phyloP scores from a whole-genome alignment of 2,329 filamentous ascomycete species.

The Fusarium sp. region DNA sequence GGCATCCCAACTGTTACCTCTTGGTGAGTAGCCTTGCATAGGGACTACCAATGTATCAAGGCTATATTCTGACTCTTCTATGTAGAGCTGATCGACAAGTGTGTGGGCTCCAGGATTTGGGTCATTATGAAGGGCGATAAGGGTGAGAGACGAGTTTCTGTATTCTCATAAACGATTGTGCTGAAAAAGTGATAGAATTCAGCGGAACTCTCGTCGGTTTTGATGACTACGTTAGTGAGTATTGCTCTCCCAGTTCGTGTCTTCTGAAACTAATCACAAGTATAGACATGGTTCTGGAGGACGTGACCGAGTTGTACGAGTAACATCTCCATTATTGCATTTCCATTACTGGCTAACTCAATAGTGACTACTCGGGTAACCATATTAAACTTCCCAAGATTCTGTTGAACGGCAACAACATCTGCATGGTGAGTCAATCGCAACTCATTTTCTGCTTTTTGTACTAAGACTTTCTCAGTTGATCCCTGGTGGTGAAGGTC shows the following conservation, averaged over 20 bases:
- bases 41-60: background rate
- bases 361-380: slow-evolving; percentile 90
- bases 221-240: slow-evolving; percentile 99
- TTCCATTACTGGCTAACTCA: slow-evolving; percentile 36
- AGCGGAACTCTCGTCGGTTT: slow-evolving; percentile 94
- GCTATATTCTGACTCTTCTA: slow-evolving; percentile 33
- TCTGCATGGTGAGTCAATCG: slow-evolving; percentile 87
- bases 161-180: background rate
- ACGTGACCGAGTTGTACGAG: slow-evolving; percentile 93
- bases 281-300: slow-evolving; percentile 96
- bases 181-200: slow-evolving; percentile 75
- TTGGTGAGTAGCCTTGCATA: slow-evolving; percentile 63
- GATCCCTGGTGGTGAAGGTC: slow-evolving; percentile 82
- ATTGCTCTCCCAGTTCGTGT: background rate
- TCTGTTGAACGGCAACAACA: slow-evolving; percentile 95
- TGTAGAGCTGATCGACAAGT: slow-evolving; percentile 97
- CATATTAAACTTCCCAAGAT: slow-evolving; percentile 94
- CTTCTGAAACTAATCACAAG: slow-evolving; percentile 38
- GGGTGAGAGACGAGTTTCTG: slow-evolving; percentile 63
- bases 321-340: background rate
- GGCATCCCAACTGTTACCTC: slow-evolving; percentile 79
- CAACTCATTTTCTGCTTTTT: background rate
- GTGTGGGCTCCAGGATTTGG: slow-evolving; percentile 97
- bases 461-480: slow-evolving; percentile 61
- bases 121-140: slow-evolving; percentile 99